Evolutionary conservation across 805 yeast species (phyloP).

Genomic region (Nakazawaea ishiwadae): DNA sequence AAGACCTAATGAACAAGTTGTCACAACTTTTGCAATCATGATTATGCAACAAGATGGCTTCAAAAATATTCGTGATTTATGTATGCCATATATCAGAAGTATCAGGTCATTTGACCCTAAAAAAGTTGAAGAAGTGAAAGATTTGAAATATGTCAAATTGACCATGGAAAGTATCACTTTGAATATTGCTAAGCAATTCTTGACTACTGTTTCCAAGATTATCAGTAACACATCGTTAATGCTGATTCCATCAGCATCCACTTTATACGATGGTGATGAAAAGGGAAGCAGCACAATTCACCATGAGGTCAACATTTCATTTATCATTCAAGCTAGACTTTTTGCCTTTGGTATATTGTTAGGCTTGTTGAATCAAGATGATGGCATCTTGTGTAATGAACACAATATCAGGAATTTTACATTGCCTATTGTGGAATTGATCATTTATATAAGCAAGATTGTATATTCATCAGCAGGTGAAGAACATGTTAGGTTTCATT

Average conservation of each 20-base stretch:
- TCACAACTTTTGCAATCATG: conserved; percentile 13
- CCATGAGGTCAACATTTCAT: conserved; percentile 22
- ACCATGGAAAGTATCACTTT: conserved; percentile 30
- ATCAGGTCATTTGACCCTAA: conserved; percentile 19
- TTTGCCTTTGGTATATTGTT: conserved; percentile 35
- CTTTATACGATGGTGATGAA: conserved; percentile 33
- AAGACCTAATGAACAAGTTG: conserved; percentile 7
- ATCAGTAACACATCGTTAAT: conserved; percentile 30
- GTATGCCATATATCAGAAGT: conserved; percentile 20
- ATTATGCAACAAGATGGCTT: conserved; percentile 15
- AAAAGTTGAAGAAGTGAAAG: conserved; percentile 27
- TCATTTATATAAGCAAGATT: conserved; percentile 39
- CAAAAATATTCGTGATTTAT: conserved; percentile 12
- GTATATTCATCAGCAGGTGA: conserved; percentile 35
- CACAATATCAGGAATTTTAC: conserved; percentile 26
- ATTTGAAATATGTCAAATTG: conserved; percentile 30
- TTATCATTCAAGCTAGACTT: conserved; percentile 36
- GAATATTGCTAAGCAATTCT: conserved; percentile 36
- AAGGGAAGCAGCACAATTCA: conserved; percentile 20
- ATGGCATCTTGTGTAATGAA: conserved; percentile 17
- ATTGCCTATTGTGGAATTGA: conserved; percentile 35
- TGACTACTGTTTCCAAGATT: conserved; percentile 42
- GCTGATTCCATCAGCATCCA: conserved; percentile 28
- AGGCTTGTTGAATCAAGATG: conserved; percentile 26
- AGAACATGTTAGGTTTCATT: conserved; percentile 25